phyloP scores from a whole-genome alignment of 129 eudicot genomes.

The Flaveria sonorensis region DNA sequence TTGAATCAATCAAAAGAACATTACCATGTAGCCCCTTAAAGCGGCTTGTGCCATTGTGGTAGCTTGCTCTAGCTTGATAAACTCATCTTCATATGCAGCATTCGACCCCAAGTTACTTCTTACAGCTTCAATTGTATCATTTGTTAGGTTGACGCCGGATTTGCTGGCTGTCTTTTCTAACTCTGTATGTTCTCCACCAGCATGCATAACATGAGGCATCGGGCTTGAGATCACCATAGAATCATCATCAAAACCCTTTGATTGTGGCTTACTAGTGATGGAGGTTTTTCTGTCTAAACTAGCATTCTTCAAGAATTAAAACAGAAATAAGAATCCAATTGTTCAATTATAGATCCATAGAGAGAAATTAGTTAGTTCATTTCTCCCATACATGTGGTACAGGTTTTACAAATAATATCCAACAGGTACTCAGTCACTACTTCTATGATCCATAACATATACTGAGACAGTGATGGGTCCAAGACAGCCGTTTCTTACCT shows the following conservation, averaged over 20 bases:
- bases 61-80: conserved; percentile 58
- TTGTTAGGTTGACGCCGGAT: conserved; percentile 17
- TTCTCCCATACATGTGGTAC: not conserved
- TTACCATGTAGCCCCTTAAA: conserved; percentile 94
- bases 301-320: conserved; percentile 51
- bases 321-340: conserved; percentile 21
- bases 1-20: conserved; percentile 15
- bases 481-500: conserved; percentile 42
- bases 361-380: not conserved
- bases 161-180: conserved; percentile 40
- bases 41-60: conserved; percentile 88
- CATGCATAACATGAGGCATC: conserved; percentile 38
- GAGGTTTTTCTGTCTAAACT: conserved; percentile 45
- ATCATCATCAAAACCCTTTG: conserved; percentile 42
- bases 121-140: conserved; percentile 39
- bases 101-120: conserved; percentile 16
- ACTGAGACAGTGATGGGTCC: not conserved
- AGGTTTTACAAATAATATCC: not conserved
- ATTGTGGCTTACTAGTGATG: conserved; percentile 44
- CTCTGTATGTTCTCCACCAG: conserved; percentile 30
- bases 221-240: conserved; percentile 53
- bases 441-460: not conserved
- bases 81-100: conserved; percentile 51
- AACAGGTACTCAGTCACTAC: not conserved
- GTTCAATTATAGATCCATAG: not conserved